Percentiles rank a stretch among this genome's conserved stretches.
These are phyloP conservation scores for Lichtheimia ramosa DNA, from an alignment of 371 early-diverging fungal species.

Conservation along the genomic window DNA sequence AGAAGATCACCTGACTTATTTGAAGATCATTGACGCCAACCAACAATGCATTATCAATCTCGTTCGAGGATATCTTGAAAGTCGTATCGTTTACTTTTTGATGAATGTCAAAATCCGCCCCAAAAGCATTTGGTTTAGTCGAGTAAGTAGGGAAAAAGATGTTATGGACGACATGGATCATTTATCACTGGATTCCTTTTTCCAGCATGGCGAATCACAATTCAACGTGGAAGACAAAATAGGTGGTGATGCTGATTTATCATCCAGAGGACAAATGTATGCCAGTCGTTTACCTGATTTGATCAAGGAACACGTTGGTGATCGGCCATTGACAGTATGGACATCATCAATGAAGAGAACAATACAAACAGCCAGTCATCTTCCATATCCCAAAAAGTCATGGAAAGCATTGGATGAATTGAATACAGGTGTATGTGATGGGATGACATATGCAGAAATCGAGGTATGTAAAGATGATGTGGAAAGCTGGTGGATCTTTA, in stretches of 20 bases:
- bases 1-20: conserved; percentile 69
- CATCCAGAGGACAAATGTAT: conserved; percentile 83
- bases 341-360: conserved; percentile 93
- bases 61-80: conserved; percentile 86
- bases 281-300: conserved; percentile 80
- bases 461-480: conserved; percentile 47
- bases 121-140: conserved; percentile 85
- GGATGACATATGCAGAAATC: conserved; percentile 97
- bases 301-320: conserved; percentile 70
- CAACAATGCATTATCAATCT: conserved; percentile 20
- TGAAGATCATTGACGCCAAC: conserved; percentile 84
- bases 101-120: conserved; percentile 98
- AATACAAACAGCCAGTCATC: conserved; percentile 78
- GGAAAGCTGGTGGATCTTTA: too few relatives aligned
- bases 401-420: conserved; percentile 98
- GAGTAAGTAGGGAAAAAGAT: conserved; percentile 36
- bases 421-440: conserved; percentile 97
- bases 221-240: conserved; percentile 87
- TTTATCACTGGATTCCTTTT: neutral
- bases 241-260: conserved; percentile 93
- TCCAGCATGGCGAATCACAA: conserved; percentile 82
- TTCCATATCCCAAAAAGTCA: conserved; percentile 85
- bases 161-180: neutral
- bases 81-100: conserved; percentile 92
- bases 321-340: conserved; percentile 84